Conservation (phyloP, 495 filamentous ascomycete genomes). For the Rusavskia elegans region DNA sequence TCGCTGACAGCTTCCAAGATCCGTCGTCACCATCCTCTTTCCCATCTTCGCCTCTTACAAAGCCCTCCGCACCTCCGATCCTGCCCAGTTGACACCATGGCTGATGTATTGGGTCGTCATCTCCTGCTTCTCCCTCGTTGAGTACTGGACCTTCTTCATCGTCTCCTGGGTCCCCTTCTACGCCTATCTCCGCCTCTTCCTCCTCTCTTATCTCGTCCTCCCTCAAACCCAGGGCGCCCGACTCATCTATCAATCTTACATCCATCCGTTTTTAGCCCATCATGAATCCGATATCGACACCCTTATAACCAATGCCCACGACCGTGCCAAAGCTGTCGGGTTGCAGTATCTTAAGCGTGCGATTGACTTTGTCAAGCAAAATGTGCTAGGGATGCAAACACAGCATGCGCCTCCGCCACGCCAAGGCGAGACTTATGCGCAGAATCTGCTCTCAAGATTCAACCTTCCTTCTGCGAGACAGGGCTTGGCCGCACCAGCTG, state of each 20-base stretch:
- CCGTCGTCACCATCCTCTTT: slow-evolving; percentile 80
- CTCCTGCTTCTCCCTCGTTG: slow-evolving; percentile 62
- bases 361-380: slow-evolving; percentile 59
- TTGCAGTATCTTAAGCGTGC: slow-evolving; percentile 65
- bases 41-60: slow-evolving; percentile 97
- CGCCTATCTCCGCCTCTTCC: slow-evolving; percentile 70
- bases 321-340: slow-evolving; percentile 61
- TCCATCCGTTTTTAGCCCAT: slow-evolving; percentile 74
- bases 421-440: slow-evolving; percentile 47
- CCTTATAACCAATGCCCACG: slow-evolving; percentile 69
- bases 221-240: slow-evolving; percentile 88
- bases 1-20: slow-evolving; percentile 25
- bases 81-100: slow-evolving; percentile 89
- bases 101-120: slow-evolving; percentile 98
- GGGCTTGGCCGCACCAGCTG: slow-evolving; percentile 27
- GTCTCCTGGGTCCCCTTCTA: slow-evolving; percentile 90
- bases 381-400: slow-evolving; percentile 45
- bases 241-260: slow-evolving; percentile 64
- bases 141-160: slow-evolving; percentile 76
- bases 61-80: slow-evolving; percentile 84
- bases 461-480: slow-evolving; percentile 45
- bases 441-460: slow-evolving; percentile 71
- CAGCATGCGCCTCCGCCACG: slow-evolving; percentile 27
- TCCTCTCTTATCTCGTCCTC: slow-evolving; percentile 92
- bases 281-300: slow-evolving; percentile 86